Evolutionary conservation across 2,329 filamentous ascomycete genomes (phyloP), one percentile per base, ranked within the genome.

Genomic region (Colletotrichum salicis): DNA sequence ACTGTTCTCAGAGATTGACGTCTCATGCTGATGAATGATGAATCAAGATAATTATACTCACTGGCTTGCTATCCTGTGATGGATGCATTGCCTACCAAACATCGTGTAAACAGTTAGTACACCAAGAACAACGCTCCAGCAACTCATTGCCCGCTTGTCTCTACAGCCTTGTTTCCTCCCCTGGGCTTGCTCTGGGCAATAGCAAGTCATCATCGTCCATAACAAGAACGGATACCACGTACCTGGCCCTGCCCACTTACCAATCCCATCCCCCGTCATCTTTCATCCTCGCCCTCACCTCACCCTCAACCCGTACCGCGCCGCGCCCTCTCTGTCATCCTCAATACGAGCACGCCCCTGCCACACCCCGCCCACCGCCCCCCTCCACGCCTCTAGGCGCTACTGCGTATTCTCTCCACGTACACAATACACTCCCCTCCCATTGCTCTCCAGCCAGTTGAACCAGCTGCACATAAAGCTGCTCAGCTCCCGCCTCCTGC

Each of bases 391-490:
- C 70, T 61, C 67, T 66, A 10, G 56, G 61, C 70, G 45, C 67
- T 62, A 72, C 70, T 70, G 65, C 60, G 66, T 72, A 58, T 57
- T 60, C 70, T 70, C 65, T 67, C 70, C 67, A 72, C 70, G 70
- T 71, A 72, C 65, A 72, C 70, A 71, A 62, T 52, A 71, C 67
- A 54, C 67, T 41, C 70, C 70, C 71, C 69, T 72, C 73, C 65
- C 59, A 55, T 65, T 60, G 57, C 55, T 60, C 54, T 62, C 61
- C 58, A 19, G 33, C 51, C 35, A 29, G 33, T 61, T 59, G 59
- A 60, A 60, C 64, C 64, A 68, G 64, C 64, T 67, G 54, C 68
- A 70, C 65, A 74, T 70, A 73, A 74, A 74, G 74, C 73, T 79
- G 75, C 72, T 59, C 71, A 72, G 71, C 68, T 74, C 71, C 74